phyloP scores from a whole-genome alignment of 2,329 filamentous ascomycete genomes.

The Colletotrichum aenigma region DNA sequence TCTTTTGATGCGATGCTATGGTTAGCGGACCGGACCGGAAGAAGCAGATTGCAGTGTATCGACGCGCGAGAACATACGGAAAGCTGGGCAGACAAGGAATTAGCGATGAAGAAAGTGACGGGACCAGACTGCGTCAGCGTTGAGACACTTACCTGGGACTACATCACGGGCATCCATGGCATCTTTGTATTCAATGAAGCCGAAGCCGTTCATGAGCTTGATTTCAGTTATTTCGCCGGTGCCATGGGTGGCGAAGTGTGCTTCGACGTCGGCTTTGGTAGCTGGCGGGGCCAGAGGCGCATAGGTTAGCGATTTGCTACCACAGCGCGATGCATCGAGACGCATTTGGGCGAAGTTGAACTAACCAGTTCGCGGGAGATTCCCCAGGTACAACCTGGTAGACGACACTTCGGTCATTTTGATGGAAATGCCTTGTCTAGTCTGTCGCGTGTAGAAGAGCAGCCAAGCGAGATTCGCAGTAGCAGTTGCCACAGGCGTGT shows the following conservation, averaged over 20 bases:
- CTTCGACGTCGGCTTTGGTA: constrained; percentile 96
- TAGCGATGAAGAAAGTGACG: background rate
- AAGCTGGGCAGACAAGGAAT: constrained; percentile 48
- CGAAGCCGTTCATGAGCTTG: constrained; percentile 99
- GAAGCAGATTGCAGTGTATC: background rate
- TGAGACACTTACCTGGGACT: constrained; percentile 79
- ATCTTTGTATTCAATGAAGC: constrained; percentile 99
- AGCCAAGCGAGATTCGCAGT: background rate
- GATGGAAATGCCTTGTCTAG: constrained; percentile 18
- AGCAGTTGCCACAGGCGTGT: background rate
- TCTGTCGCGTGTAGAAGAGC: background rate
- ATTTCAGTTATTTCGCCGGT: constrained; percentile 98
- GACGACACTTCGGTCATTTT: constrained; percentile 88
- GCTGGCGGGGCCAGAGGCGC: constrained; percentile 58
- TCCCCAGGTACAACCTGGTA: constrained; percentile 95
- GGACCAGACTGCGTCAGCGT: constrained; percentile 14
- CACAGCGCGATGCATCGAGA: background rate
- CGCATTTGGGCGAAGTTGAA: constrained; percentile 25
- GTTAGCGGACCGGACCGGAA: constrained; percentile 23
- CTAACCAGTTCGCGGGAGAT: constrained; percentile 95
- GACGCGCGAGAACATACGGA: constrained; percentile 55
- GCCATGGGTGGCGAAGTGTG: constrained; percentile 93
- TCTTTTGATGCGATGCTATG: constrained; percentile 59
- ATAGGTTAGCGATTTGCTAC: background rate
- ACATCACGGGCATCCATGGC: constrained; percentile 98